Evolutionary conservation across 768 basidiomycete species (phyloP).

Genomic region (Coprinopsis sp.): DNA sequence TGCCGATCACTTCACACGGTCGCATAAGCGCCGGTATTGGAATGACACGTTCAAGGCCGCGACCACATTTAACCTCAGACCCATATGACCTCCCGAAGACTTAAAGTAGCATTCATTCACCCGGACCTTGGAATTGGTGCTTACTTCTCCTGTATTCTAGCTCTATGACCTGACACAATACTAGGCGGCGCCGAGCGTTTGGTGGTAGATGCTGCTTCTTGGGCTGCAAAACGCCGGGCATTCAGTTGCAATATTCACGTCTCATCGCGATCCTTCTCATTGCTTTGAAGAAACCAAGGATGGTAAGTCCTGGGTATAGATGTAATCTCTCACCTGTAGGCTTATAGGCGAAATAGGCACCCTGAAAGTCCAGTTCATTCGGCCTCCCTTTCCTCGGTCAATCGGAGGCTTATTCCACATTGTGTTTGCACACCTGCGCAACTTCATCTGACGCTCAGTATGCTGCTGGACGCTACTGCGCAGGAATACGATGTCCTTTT

Average conservation of each 20-base stretch:
- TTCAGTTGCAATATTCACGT: slow-evolving; percentile 85
- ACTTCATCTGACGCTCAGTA: slow-evolving; percentile 67
- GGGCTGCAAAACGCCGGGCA: slow-evolving; percentile 85
- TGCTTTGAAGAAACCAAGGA: slow-evolving; percentile 94
- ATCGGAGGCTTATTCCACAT: slow-evolving; percentile 82
- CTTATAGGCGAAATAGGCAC: slow-evolving; percentile 49
- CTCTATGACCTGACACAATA: slow-evolving; percentile 6
- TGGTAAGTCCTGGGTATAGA: slow-evolving; percentile 46
- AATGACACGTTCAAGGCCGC: too few species aligned
- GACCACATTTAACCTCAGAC: background rate
- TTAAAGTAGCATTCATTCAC: slow-evolving; percentile 77
- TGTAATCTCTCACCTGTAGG: background rate
- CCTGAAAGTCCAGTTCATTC: slow-evolving; percentile 67
- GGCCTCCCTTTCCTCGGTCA: slow-evolving; percentile 76
- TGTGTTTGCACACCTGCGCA: slow-evolving; percentile 86
- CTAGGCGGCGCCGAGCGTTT: slow-evolving; percentile 93
- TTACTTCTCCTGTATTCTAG: slow-evolving; percentile 12
- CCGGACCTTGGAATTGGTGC: slow-evolving; percentile 93
- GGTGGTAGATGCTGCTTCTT: slow-evolving; percentile 90
- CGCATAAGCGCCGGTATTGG: too few species aligned
- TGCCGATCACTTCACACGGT: too few species aligned
- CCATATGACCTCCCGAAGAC: slow-evolving; percentile 11
- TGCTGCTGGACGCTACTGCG: slow-evolving; percentile 44
- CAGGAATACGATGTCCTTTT: slow-evolving; percentile 75
- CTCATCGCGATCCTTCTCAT: slow-evolving; percentile 79